Evolutionary conservation across 2,329 filamentous ascomycete genomes (phyloP), one percentile per base, ranked within the genome.

Genomic region (Sclerotinia borealis): DNA sequence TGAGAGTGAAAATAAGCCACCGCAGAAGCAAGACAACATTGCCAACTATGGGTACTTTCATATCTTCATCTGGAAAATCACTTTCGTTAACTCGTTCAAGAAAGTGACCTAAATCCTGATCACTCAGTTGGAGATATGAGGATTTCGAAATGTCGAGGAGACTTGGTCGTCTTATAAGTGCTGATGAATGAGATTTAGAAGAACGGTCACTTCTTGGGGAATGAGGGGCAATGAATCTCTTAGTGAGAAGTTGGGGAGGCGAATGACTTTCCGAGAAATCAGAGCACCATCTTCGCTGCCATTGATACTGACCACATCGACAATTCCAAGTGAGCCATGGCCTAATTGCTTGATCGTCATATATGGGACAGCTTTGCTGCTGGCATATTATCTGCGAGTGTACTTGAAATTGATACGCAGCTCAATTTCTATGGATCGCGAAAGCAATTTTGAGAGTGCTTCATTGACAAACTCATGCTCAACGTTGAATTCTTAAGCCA

Each of bases 11-110:
- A 63, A 13, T 66, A 67, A 34, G 64, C 54, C 1, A 67, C 45
- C 22, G 67, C 67, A 27, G 65, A 67, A 22, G 64, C 64, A 31
- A 68, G 65, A 54, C 67, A 68, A 11, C 45, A 63, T 55, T 64
- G 60, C 65, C 65, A 68, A 19, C 49, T 49, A 19, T 45, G 10
- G 66, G 45, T 1, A 55, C 34, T 8, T 56, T 41, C 5, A 66
- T 48, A 10, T 67, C 65, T 51, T 52, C 45, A 10, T 64, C 59
- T 15, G 64, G 56, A 52, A 63, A 67, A 13, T 65, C 63, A 47
- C 61, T 41, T 10, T 68, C 67, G n/a, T 59, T 55, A 39, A 68
- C 59, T 25, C 64, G 55, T 36, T 68, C 67, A 25, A 68, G 52
- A 25, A 59, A 67, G 29, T 67, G 65, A 19, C 63, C 59, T 13